Evolutionary conservation across 1,139 yeast genomes (phyloP), one percentile per base, ranked within the genome.

Genomic region (Yamadazyma epiphylla): DNA sequence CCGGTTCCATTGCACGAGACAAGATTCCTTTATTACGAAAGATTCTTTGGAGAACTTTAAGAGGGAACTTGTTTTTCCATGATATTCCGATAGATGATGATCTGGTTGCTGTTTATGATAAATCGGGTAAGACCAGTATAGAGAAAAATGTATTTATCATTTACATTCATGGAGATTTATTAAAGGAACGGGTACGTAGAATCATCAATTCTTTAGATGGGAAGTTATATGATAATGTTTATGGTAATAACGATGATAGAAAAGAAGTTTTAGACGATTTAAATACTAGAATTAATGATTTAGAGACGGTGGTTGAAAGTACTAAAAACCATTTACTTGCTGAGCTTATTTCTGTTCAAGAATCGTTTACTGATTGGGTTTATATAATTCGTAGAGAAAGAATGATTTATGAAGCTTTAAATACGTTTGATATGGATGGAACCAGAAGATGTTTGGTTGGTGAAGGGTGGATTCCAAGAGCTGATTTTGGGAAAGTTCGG

Each of bases 381-480:
- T 61, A 55, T 35, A 67, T 69, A 15, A 64, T 86, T 24, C 67
- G 72, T 31, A 74, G 85, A 46, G 98, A 91, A 49, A 79, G 80
- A 49, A 68, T 80, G 19, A 79, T 88, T 22, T 87, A 78, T 55
- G 75, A 80, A 42, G 73, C 85, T 0, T 67, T 91, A 53, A 89
- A 89, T 57, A 69, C 76, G 46, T 88, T 89, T 58, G 85, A 83
- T 51, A 86, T 80, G 53, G 96, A 89, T 53, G 77, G 80, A 36
- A 78, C 87, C 22, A 74, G 97, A 58, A 76, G 91, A 47, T 84
- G 94, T 38, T 65, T 91, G 33, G 87, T 91, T 37, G 97, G 95
- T n/a, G 98, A 91, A 64, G 99, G 97, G 19, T 91, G 98, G 98
- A 73, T 88, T 22, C 95, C 95, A 1, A 47, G 43, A 19, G 39